Evolutionary conservation across 2,329 filamentous ascomycete species (phyloP), one percentile per base, ranked within the genome.

Genomic region (Calonectria fujianensis): DNA sequence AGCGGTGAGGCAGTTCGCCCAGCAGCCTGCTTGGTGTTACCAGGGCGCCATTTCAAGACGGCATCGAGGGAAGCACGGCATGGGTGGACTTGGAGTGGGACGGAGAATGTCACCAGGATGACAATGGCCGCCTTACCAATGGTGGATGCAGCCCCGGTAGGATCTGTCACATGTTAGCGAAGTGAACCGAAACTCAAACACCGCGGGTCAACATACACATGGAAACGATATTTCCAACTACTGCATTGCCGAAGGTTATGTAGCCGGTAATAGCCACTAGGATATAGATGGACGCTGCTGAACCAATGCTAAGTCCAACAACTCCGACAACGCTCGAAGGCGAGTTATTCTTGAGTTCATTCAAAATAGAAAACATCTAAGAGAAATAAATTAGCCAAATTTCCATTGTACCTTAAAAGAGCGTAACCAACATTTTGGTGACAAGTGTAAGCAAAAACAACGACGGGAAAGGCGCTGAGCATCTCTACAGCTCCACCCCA

Each of bases 371-470:
- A 84, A 99, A 99, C 97, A 99, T 99, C 95, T 97, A 79, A 0
- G 2, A 37, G 1, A 18, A 11, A 29, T 70, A 18, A 11, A 29
- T 70, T 70, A 80, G 68, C 72, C 27, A 37, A 27, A 45, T 27
- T 27, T 51, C 3, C 6, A 24, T 20, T 20, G 9, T 18, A 20
- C 20, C 6, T 37, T 32, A 9, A 31, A 6, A 39, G 10, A 6
- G 20, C 45, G 65, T 27, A 39, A 82, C 91, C 78, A 87, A 97
- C 95, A 84, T 99, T 99, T 82, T 99, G 97, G 85, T 99, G 97
- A 84, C 97, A 99, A 1, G 97, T 99, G 84, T 98, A 99, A n/a
- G 96, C 97, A 88, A 99, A 99, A 2, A 99, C 95, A 72, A 98
- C 96, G 69, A 99, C 96, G 0, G 97, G 97, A 77, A 99, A 92